Evolutionary conservation across 176 grass and related monocot genomes (phyloP), one percentile per base, ranked within the genome.

Genomic region (Alopecurus myosuroides): DNA sequence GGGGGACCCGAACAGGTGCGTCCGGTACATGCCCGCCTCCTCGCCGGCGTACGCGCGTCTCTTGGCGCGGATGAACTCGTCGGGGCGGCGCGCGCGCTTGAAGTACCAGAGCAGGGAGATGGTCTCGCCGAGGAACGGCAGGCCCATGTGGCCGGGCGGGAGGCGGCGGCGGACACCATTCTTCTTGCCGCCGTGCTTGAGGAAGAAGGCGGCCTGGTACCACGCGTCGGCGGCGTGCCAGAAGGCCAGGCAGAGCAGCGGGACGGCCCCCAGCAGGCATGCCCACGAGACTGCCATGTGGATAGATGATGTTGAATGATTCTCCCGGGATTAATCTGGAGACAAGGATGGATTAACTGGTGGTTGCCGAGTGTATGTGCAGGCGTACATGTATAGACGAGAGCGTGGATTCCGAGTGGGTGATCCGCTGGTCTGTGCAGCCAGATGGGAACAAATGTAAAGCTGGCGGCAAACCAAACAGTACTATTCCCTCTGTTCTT

Each of bases 101-200:
- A 66, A 86, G 84, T 90, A 79, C 79, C 88, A 89, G 28, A 86
- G 78, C 17, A 86, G 73, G 23, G 37, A 4, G 39, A 77, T 61
- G 14, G 60, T 77, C 83, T 89, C 88, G 28, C 82, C 76, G 10
- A 89, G 5, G n/a, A 85, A 85, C 2, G 82, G 82, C 20, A 85
- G 34, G 20, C 87, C 83, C 88, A 86, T 89, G 70, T 85, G 88
- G 6, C 83, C 88, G 3, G 83, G 88, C 49, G 88, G 88, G 73
- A 89, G 67, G 14, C 42, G 40, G 5, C 22, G 15, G 2, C n/a
- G 18, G 1, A 15, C 53, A 20, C 65, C 35, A 12, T 40, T 20
- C 36, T 20, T 29, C 19, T 37, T 4, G 3, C 8, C 5, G 57
- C 65, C 7, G 18, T 67, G 9, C 3, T 17, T 86, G 28, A 80